Conservation (phyloP, 2,329 filamentous ascomycete species). For the Aureobasidium musti region DNA sequence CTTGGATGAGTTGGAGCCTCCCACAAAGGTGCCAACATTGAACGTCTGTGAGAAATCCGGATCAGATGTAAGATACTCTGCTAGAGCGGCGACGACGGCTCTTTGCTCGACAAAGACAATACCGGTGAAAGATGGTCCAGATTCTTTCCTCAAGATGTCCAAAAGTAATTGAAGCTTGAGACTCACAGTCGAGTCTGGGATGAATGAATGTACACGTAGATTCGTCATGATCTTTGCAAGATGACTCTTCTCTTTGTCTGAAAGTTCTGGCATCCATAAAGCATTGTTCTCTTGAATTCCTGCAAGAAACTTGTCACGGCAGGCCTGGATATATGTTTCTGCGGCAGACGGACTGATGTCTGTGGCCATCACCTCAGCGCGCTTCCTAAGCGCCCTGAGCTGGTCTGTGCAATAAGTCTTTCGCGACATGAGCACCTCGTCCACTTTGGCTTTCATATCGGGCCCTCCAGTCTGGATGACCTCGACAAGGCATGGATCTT, state of each 20-base stretch:
- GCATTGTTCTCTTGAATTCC: constrained; percentile 34
- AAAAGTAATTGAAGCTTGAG: constrained; percentile 38
- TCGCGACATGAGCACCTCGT: constrained; percentile 37
- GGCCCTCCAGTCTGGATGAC: constrained; percentile 39
- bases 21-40: constrained; percentile 55
- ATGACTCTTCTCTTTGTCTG: constrained; percentile 41
- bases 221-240: constrained; percentile 34
- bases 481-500: constrained; percentile 46
- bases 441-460: constrained; percentile 33
- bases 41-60: constrained; percentile 36
- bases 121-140: constrained; percentile 42
- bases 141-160: constrained; percentile 43
- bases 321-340: constrained; percentile 46
- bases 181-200: background rate
- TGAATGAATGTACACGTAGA: background rate
- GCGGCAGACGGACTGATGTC: constrained; percentile 45
- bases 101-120: constrained; percentile 53
- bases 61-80: constrained; percentile 43
- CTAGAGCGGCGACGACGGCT: constrained; percentile 48
- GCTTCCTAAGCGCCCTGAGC: constrained; percentile 41
- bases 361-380: constrained; percentile 40
- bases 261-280: constrained; percentile 38
- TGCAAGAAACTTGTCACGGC: constrained; percentile 40
- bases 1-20: constrained; percentile 48
- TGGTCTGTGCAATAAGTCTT: constrained; percentile 48